These are phyloP conservation scores for Lepidium sativum DNA, from an alignment of 345 rosid genomes.

Conservation along the genomic window DNA sequence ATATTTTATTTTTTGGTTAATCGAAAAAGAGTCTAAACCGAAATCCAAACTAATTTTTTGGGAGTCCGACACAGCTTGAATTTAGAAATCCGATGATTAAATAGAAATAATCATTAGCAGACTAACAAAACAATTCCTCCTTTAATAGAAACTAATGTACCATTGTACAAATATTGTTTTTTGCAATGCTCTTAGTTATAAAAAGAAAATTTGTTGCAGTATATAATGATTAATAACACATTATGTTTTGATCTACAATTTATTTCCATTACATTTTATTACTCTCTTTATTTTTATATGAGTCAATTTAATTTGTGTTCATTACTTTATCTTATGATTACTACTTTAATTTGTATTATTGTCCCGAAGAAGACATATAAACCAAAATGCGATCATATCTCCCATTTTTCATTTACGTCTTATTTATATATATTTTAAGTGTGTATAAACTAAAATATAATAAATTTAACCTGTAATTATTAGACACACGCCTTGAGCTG, in stretches of 20 bases:
- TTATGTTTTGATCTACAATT: conserved; percentile 14
- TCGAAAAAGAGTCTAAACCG: no score
- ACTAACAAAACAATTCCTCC: no score
- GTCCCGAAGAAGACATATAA: conserved; percentile 56
- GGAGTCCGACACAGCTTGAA: no score
- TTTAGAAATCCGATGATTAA: no score
- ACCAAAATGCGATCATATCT: conserved; percentile 56
- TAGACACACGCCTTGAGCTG: conserved; percentile 19
- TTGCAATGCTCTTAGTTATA: no score
- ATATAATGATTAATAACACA: no score
- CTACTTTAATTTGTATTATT: conserved; percentile 46
- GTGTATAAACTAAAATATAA: neutral
- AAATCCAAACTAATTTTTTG: no score
- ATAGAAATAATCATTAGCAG: no score
- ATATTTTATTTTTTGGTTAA: no score
- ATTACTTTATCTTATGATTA: conserved; percentile 47
- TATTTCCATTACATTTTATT: neutral
- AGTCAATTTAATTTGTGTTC: conserved; percentile 27
- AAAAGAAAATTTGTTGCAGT: no score
- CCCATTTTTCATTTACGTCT: conserved; percentile 28
- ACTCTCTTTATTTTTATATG: neutral
- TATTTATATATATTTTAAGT: neutral
- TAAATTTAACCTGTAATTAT: conserved; percentile 13
- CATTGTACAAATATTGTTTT: no score
- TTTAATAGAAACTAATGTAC: no score